Conservation (phyloP, 2,329 filamentous ascomycete genomes). For the Colletotrichum navitas region DNA sequence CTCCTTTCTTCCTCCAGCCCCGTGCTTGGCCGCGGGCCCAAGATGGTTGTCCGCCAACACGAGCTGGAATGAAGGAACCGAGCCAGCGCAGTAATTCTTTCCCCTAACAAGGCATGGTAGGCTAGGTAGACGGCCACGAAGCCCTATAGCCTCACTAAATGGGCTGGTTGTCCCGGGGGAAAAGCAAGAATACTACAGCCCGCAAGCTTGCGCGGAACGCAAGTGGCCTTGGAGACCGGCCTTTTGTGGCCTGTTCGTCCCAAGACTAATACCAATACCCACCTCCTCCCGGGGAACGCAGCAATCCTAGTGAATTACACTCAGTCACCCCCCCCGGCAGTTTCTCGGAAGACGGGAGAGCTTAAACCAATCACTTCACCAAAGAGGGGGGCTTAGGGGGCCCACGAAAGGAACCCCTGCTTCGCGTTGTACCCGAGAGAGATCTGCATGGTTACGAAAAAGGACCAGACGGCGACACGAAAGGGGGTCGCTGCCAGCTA, state of each 20-base stretch:
- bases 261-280: background rate
- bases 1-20: constrained; percentile 3
- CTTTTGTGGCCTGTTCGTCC: background rate
- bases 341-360: background rate
- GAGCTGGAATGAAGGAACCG: constrained; percentile 28
- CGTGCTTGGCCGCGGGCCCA: background rate
- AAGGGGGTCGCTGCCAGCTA: constrained; percentile 4
- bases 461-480: constrained; percentile 19
- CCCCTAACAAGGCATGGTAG: background rate
- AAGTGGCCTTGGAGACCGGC: background rate
- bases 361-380: constrained; percentile 1
- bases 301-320: constrained; percentile 20
- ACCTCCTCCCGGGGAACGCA: background rate
- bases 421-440: background rate
- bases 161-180: constrained; percentile 26
- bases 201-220: constrained; percentile 16
- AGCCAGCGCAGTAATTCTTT: constrained; percentile 15
- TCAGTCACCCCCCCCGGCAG: background rate
- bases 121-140: background rate
- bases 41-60: constrained; percentile 20
- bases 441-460: background rate
- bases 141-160: constrained; percentile 15
- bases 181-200: constrained; percentile 19
- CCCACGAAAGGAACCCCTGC: background rate
- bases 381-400: background rate